Conservation (phyloP, 2,329 filamentous ascomycete genomes). For the Zymoseptoria brevis region DNA sequence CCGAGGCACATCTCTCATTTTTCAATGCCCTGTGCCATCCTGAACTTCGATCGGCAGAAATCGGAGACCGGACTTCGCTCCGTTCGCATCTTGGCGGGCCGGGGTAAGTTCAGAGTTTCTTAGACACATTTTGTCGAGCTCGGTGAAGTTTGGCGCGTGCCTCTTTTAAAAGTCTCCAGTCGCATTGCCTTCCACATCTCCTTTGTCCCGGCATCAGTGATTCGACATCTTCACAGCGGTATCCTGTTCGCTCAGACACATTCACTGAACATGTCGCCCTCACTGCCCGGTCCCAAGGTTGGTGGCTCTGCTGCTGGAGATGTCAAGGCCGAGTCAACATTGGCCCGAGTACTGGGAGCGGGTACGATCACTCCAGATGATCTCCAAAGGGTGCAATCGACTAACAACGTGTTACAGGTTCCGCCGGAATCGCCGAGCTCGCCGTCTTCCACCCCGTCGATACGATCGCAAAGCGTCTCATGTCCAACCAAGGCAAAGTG, state of each 20-base stretch:
- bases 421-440: slow-evolving; percentile 86
- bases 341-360: slow-evolving; percentile 82
- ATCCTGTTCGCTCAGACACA: background rate
- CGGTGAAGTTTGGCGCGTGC: background rate
- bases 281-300: slow-evolving; percentile 2
- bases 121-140: background rate
- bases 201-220: background rate
- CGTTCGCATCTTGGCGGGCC: slow-evolving; percentile 5
- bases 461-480: slow-evolving; percentile 96
- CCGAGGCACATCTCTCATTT: background rate
- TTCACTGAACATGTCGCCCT: background rate
- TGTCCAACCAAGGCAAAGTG: slow-evolving; percentile 89
- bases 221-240: background rate
- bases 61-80: background rate
- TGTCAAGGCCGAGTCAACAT: slow-evolving; percentile 77
- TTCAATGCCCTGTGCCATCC: background rate
- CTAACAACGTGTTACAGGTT: slow-evolving; percentile 49
- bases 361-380: slow-evolving; percentile 48
- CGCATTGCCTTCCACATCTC: background rate
- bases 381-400: background rate
- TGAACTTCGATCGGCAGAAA: background rate
- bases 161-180: background rate
- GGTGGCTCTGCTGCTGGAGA: slow-evolving; percentile 27
- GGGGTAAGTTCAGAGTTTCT: background rate
- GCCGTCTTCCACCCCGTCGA: slow-evolving; percentile 94